Conservation (phyloP, 2,329 filamentous ascomycete species). For the Colletotrichum eremochloae region DNA sequence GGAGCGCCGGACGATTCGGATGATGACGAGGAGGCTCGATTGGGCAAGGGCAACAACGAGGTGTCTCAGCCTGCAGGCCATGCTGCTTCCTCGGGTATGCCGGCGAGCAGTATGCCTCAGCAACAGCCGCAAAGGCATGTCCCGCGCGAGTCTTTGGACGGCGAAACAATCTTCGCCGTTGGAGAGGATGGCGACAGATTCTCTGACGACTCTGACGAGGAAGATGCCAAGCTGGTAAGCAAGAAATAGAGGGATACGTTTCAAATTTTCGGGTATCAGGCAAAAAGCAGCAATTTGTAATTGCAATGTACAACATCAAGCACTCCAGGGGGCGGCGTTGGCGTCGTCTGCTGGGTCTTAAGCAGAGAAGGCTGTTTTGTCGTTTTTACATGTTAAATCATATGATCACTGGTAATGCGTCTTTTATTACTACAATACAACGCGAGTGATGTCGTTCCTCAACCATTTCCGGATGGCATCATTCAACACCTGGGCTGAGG, state of each 20-base stretch:
- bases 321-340: constrained; percentile 24
- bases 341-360: constrained; percentile 21
- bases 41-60: constrained; percentile 56
- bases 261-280: constrained; percentile 10
- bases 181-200: constrained; percentile 88
- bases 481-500: not conserved
- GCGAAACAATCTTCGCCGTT: constrained; percentile 96
- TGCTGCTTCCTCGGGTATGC: constrained; percentile 21
- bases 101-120: constrained; percentile 32
- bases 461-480: constrained; percentile 4
- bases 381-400: constrained; percentile 12
- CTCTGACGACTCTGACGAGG: constrained; percentile 78
- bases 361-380: constrained; percentile 2
- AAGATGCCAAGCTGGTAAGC: constrained; percentile 70
- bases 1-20: constrained; percentile 78
- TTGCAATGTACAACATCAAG: constrained; percentile 38
- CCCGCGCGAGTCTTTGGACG: constrained; percentile 74
- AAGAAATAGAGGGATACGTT: constrained; percentile 52
- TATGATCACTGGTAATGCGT: constrained; percentile 10
- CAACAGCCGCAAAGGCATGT: constrained; percentile 50
- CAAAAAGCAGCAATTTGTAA: constrained; percentile 32
- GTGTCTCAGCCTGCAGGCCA: constrained; percentile 42
- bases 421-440: not conserved
- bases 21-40: constrained; percentile 68
- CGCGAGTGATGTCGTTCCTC: not conserved